A percentile compares a stretch with the other conserved stretches of the same genome.
phyloP scores from a whole-genome alignment of 495 filamentous ascomycete species.

The Astrothelium macrocarpum region DNA sequence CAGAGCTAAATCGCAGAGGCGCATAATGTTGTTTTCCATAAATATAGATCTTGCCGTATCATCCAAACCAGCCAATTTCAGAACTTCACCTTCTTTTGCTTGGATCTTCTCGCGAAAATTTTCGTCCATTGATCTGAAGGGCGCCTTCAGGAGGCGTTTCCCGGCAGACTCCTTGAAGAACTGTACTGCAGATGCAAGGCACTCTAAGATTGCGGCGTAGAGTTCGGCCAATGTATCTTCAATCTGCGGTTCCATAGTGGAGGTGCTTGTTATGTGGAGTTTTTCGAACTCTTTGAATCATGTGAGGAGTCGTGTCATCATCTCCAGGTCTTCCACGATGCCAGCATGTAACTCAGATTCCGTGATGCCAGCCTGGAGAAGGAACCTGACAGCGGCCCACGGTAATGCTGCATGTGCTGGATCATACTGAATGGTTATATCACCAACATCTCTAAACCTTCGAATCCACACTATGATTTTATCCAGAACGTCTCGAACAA shows the following conservation, averaged over 20 bases:
- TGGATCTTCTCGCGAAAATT: no score
- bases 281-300: neutral
- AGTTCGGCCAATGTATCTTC: no score
- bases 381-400: constrained; percentile 24
- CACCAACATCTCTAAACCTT: constrained; percentile 22
- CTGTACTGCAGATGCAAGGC: no score
- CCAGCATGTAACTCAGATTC: neutral
- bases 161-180: no score
- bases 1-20: neutral
- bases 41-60: no score
- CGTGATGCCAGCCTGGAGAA: constrained; percentile 14
- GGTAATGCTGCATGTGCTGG: constrained; percentile 23
- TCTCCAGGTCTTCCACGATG: neutral
- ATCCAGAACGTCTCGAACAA: constrained; percentile 20
- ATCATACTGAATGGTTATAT: constrained; percentile 22
- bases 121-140: no score
- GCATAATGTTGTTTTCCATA: neutral
- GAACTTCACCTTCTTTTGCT: no score
- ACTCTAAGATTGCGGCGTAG: no score
- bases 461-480: constrained; percentile 18
- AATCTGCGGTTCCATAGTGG: no score
- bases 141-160: no score
- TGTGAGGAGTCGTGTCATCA: neutral
- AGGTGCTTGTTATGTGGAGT: no score
- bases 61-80: no score